Conservation (phyloP, 2,329 filamentous ascomycete genomes). For the Hirsutella thompsonii region DNA sequence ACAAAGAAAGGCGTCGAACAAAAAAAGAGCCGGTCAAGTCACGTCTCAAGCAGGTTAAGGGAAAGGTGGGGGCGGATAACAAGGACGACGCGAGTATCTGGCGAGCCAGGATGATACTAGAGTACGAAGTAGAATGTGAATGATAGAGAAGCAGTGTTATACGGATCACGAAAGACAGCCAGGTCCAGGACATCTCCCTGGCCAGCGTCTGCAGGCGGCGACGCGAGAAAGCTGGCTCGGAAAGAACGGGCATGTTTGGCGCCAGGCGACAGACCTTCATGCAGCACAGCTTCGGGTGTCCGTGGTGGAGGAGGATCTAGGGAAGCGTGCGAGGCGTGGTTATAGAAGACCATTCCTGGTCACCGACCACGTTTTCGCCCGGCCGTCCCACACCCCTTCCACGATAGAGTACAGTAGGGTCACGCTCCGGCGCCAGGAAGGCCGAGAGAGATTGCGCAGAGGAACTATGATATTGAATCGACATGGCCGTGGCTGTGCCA, state of each 20-base stretch:
- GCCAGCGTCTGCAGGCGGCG: not conserved
- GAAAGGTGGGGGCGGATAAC: not conserved
- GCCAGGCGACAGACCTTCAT: too few species aligned
- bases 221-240: not conserved
- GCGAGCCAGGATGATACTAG: constrained; percentile 1
- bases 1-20: not conserved
- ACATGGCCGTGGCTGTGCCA: too few species aligned
- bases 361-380: constrained; percentile 1
- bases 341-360: not conserved
- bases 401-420: not conserved
- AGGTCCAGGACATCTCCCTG: not conserved
- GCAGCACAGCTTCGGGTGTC: not conserved
- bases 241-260: too few species aligned
- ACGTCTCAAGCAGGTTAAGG: not conserved
- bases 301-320: not conserved
- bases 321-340: constrained; percentile 1
- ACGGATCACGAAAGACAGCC: not conserved
- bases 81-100: not conserved
- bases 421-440: not conserved
- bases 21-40: not conserved
- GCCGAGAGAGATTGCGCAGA: not conserved
- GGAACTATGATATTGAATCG: not conserved
- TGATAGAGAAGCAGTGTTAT: constrained; percentile 1
- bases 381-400: not conserved
- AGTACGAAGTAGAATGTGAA: not conserved